Conservation (phyloP, 78 protist genomes). For the Polysphondylium violaceum region DNA sequence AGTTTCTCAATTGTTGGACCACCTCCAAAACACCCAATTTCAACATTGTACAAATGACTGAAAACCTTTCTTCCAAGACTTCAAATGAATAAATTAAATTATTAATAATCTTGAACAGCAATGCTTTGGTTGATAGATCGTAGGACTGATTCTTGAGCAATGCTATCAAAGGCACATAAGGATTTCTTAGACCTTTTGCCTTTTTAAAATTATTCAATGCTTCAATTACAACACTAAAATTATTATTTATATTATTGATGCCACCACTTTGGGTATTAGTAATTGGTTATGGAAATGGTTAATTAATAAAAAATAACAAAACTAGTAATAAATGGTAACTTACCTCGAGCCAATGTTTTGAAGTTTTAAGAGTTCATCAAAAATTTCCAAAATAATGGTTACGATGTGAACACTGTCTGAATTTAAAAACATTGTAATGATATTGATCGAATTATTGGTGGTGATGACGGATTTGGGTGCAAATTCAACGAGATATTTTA, state of each 20-base stretch:
- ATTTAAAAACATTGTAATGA: constrained; percentile 24
- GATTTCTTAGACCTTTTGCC: not conserved
- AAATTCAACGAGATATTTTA: constrained; percentile 10
- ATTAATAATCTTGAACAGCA: constrained; percentile 19
- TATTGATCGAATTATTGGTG: not conserved
- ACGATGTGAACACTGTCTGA: constrained; percentile 17
- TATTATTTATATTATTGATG: not conserved
- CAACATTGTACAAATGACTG: constrained; percentile 2
- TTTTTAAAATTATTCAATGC: constrained; percentile 5
- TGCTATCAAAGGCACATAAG: constrained; percentile 36
- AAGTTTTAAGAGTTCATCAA: constrained; percentile 5
- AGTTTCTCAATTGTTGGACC: not conserved
- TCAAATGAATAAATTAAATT: constrained; percentile 11
- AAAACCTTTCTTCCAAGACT: constrained; percentile 17
- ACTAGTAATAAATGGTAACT: not conserved
- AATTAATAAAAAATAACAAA: not conserved
- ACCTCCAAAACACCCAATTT: constrained; percentile 34
- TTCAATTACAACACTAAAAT: constrained; percentile 7
- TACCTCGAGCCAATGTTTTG: constrained; percentile 8
- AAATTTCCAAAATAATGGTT: constrained; percentile 27
- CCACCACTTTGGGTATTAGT: not conserved
- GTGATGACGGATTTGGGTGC: constrained; percentile 24
- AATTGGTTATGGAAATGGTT: not conserved
- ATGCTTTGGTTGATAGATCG: constrained; percentile 18
- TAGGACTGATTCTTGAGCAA: not conserved